A percentile compares a stretch with the other conserved stretches of the same genome.
Evolutionary conservation across 2,329 filamentous ascomycete genomes (phyloP).

Genomic region (Aplosporella prunicola): DNA sequence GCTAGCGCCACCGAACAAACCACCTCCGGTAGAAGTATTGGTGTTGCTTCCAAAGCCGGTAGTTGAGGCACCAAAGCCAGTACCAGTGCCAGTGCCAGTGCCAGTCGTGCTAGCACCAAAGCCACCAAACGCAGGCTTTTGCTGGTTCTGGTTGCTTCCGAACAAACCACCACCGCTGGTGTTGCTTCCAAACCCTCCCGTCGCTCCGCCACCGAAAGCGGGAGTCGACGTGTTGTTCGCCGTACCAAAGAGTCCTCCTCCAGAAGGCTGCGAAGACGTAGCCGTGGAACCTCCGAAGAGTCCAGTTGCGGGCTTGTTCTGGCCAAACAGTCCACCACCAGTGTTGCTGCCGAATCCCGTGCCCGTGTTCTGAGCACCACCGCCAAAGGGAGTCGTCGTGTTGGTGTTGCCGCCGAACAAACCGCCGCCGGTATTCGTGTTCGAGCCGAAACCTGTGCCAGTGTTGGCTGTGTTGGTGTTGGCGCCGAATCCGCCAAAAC

Average conservation of each 20-base stretch:
- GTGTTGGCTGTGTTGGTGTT: slow-evolving; percentile 29
- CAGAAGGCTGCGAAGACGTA: slow-evolving; percentile 17
- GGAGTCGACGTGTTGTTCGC: slow-evolving; percentile 8
- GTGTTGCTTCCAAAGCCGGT: slow-evolving; percentile 24
- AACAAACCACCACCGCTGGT: slow-evolving; percentile 14
- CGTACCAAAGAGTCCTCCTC: slow-evolving; percentile 25
- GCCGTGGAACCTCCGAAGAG: slow-evolving; percentile 18
- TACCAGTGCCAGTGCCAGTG: slow-evolving; percentile 14
- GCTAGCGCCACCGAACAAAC: slow-evolving; percentile 20
- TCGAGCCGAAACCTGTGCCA: slow-evolving; percentile 40
- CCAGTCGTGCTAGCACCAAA: slow-evolving; percentile 11
- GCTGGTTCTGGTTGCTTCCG: slow-evolving; percentile 12
- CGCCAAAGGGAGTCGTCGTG: slow-evolving; percentile 16
- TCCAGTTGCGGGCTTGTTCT: slow-evolving; percentile 18
- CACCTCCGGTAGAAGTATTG: slow-evolving; percentile 18
- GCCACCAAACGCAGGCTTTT: slow-evolving; percentile 16
- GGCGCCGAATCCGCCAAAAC: slow-evolving; percentile 41
- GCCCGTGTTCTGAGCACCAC: slow-evolving; percentile 13
- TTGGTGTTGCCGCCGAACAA: slow-evolving; percentile 33
- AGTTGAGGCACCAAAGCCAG: slow-evolving; percentile 15
- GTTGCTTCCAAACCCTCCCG: slow-evolving; percentile 31
- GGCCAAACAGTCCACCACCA: slow-evolving; percentile 21
- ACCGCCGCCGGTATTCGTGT: slow-evolving; percentile 30
- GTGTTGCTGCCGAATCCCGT: slow-evolving; percentile 25
- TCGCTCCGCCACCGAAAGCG: slow-evolving; percentile 16